These are phyloP conservation scores for Hypoxylon trugodes DNA, from an alignment of 495 filamentous ascomycete genomes.

Conservation along the genomic window DNA sequence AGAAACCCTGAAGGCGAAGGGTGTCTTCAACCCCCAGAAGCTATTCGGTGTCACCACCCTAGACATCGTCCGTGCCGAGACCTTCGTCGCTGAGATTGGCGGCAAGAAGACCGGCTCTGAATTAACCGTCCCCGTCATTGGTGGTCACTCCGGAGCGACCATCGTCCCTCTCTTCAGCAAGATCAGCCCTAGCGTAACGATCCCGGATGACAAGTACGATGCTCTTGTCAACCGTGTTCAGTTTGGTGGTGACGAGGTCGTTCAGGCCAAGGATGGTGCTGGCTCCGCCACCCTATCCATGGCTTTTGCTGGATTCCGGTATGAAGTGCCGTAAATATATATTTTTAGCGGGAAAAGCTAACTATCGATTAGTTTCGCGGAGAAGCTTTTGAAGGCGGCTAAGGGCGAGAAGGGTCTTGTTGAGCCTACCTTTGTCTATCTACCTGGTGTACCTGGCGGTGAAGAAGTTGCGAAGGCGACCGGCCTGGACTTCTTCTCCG, in stretches of 20 bases:
- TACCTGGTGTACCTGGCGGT: conserved; percentile 87
- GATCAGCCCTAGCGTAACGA: conserved; percentile 77
- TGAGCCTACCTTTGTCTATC: conserved; percentile 94
- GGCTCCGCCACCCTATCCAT: conserved; percentile 97
- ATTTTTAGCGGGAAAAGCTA: conserved; percentile 13
- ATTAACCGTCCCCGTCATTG: conserved; percentile 88
- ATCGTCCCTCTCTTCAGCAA: conserved; percentile 98
- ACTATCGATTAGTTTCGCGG: conserved; percentile 73
- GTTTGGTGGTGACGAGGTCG: conserved; percentile 98
- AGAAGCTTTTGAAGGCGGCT: conserved; percentile 87
- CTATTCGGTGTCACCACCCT: conserved; percentile 98
- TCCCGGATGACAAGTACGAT: conserved; percentile 86
- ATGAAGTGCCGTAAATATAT: conserved; percentile 24
- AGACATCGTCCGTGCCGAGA: conserved; percentile 97
- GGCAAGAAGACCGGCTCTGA: conserved; percentile 84
- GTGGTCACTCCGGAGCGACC: conserved; percentile 96
- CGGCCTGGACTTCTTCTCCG: conserved; percentile 94
- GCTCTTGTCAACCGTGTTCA: conserved; percentile 92
- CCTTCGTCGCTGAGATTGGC: conserved; percentile 87
- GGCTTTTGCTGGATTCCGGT: conserved; percentile 97
- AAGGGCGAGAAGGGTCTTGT: conserved; percentile 90
- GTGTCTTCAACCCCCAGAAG: conserved; percentile 90
- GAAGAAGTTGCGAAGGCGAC: conserved; percentile 81
- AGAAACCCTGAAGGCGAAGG: conserved; percentile 90
- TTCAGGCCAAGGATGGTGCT: conserved; percentile 94